Conservation (phyloP, 2,329 filamentous ascomycete species). For the Sporothrix luriei region DNA sequence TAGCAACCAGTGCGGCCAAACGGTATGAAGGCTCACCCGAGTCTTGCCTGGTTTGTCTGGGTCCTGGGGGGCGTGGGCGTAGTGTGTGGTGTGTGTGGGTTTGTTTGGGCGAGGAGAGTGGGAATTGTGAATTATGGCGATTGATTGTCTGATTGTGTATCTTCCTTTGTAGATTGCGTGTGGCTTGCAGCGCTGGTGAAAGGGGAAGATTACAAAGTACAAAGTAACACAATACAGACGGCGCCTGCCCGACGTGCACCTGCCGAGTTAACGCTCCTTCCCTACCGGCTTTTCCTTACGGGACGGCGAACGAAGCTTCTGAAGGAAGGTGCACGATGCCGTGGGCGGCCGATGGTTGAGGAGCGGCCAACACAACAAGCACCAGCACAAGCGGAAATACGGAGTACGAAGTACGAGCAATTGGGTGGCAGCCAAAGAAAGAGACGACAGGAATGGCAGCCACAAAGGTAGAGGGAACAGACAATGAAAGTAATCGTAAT, state of each 20-base stretch:
- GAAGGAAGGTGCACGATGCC: not conserved
- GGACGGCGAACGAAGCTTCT: no score
- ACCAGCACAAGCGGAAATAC: not conserved
- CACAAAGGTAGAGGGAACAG: not conserved
- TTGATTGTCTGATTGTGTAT: not conserved
- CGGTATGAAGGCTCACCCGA: not conserved
- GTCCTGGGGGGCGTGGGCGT: slow-evolving; percentile 1
- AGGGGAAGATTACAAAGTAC: not conserved
- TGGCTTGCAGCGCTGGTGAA: slow-evolving; percentile 8
- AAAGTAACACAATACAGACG: not conserved
- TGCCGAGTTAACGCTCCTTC: not conserved
- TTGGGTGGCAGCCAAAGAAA: slow-evolving; percentile 5
- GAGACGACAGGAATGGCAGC: not conserved
- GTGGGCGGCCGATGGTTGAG: no score
- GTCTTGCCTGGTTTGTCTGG: not conserved
- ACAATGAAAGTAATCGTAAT: not conserved
- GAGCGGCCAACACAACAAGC: not conserved
- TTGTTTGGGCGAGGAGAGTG: not conserved
- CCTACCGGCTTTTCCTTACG: not conserved
- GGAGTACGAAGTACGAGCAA: slow-evolving; percentile 20
- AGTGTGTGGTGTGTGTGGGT: slow-evolving; percentile 11
- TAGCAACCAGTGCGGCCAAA: no score
- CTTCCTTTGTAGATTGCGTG: not conserved
- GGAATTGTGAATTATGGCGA: not conserved
- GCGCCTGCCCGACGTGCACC: slow-evolving; percentile 9